Evolutionary conservation across 2,329 filamentous ascomycete species (phyloP).

Genomic region (Colletotrichum sp.): DNA sequence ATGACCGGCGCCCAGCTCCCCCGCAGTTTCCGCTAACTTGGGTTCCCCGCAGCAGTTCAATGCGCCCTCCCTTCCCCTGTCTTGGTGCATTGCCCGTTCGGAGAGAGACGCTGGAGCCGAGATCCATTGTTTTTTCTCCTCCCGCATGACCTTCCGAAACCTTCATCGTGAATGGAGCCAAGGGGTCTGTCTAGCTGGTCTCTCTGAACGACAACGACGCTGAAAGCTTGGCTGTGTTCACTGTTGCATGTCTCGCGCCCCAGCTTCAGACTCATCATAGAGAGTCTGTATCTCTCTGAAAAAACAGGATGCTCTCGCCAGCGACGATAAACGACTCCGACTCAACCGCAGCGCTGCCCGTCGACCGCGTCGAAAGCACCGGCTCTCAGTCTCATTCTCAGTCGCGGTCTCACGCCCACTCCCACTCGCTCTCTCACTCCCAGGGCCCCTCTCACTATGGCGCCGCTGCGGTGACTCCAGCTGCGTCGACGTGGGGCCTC

Average conservation of each 20-base stretch:
- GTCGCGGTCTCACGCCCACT: not conserved
- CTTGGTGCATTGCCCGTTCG: not conserved
- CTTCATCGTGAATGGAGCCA: not conserved
- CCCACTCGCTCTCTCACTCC: not conserved
- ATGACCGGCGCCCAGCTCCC: not conserved
- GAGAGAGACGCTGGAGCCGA: not conserved
- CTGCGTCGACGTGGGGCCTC: not conserved
- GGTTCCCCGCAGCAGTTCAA: constrained; percentile 13
- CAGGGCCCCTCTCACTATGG: not conserved
- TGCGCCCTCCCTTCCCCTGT: not conserved
- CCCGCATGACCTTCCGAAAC: constrained; percentile 12
- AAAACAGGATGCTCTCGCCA: not conserved
- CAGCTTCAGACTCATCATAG: not conserved
- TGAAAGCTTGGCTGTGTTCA: not conserved
- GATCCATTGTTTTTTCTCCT: not conserved
- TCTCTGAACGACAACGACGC: not conserved
- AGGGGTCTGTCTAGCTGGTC: not conserved
- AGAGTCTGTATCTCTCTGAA: not conserved
- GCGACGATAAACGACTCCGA: not conserved
- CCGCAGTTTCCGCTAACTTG: constrained; percentile 7
- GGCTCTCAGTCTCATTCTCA: not conserved
- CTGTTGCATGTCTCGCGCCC: not conserved
- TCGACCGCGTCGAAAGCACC: not conserved
- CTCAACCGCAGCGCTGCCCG: not conserved
- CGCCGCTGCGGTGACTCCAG: not conserved